These are phyloP conservation scores for Gelatoporia subvermispora DNA, from an alignment of 768 basidiomycete species.

Conservation along the genomic window DNA sequence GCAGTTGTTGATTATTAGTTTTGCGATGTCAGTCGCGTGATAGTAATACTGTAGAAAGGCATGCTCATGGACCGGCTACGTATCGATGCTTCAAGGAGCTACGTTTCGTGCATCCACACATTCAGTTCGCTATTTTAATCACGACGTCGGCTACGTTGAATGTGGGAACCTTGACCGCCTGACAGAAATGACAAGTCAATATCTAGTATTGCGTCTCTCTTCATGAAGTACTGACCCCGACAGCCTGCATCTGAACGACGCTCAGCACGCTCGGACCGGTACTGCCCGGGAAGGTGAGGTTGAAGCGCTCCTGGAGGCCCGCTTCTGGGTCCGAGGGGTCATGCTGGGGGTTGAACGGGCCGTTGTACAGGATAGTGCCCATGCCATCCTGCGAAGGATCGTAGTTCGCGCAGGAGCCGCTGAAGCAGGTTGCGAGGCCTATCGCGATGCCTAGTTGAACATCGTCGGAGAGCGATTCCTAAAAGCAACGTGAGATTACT, in stretches of 20 bases:
- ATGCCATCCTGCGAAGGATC: conserved; percentile 22
- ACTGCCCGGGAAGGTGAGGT: conserved; percentile 22
- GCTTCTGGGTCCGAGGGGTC: conserved; percentile 20
- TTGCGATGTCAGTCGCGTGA: too few species aligned
- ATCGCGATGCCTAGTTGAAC: conserved; percentile 44
- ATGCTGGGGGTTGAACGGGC: conserved; percentile 35
- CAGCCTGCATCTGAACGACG: conserved; percentile 7
- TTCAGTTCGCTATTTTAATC: too few species aligned
- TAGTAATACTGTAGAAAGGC: too few species aligned
- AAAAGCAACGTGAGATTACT: background rate
- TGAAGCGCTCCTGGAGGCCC: conserved; percentile 43
- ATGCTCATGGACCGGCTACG: too few species aligned
- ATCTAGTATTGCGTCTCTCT: background rate
- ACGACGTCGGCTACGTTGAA: too few species aligned
- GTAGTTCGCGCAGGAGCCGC: conserved; percentile 11
- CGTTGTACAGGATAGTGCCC: conserved; percentile 44
- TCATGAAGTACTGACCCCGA: conserved; percentile 4
- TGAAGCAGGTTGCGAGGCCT: conserved; percentile 35
- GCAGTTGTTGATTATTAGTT: too few species aligned
- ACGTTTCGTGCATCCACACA: too few species aligned
- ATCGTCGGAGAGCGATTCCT: conserved; percentile 35
- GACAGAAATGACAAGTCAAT: background rate
- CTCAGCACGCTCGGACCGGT: background rate
- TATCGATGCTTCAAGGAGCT: too few species aligned
- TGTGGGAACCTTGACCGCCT: too few species aligned